Base-by-base conservation (phyloP, 2,329 filamentous ascomycete species). In the Alternaria ventricosa region DNA sequence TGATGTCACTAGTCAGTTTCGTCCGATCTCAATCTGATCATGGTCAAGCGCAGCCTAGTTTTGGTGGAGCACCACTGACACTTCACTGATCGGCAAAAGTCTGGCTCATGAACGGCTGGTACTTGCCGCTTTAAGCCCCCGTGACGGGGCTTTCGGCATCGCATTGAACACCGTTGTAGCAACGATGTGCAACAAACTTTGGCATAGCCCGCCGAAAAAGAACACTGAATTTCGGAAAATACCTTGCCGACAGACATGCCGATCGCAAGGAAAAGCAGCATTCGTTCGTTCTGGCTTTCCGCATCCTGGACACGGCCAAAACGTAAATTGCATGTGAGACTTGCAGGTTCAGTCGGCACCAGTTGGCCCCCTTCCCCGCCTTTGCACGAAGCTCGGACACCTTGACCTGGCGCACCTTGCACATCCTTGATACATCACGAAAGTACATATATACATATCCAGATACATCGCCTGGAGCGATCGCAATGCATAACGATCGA, bases 71-170 rank as follows among this genome's bases (percentile, higher is more conserved):
- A 59, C 46, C 54, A 61, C 54, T 61, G 59, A 57, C 46, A 49
- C 41, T 55, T 47, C 33, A 44, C 20, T 25, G 55, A 62, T 62
- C 60, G 55, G 33, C 56, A 59, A 20, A 47, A 57, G 64, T 58
- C 66, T 62, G 55, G 61, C 50, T 51, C 43, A 47, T 56, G 64
- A 68, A 68, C 66, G 55, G 59, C 64, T 67, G 64, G 66, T 63
- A 67, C 50, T 63, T 67, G 66, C 66, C 66, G 66, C 64, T 55
- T 36, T 51, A 53, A 43, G 49, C 47, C 46, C 36, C 18, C 36
- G 27, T 28, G 13, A 53, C 49, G 55, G 49, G 28, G 43, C 23
- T 15, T 15, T 55, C 60, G 60, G 60, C 60, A 62, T 44, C 30
- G 49, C n/a, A 53, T 41, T n/a, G 54, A 56, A 56, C 25, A 56